Evolutionary conservation across 306 rosid species (phyloP).

Genomic region (Prosopis cineraria): DNA sequence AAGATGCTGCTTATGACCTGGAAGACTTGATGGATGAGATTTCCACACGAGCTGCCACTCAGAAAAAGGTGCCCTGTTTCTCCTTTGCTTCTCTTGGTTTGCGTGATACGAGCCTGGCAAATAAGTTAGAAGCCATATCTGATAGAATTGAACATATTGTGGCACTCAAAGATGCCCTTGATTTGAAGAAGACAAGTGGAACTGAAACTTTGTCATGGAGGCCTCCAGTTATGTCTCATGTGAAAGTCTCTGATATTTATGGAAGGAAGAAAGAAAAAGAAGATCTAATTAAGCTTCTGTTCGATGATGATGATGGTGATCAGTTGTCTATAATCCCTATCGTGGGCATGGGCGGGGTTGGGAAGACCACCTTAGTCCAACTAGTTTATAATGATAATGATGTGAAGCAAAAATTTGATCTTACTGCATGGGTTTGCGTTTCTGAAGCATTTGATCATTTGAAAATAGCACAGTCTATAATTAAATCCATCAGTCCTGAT

Average conservation of each 20-base stretch:
- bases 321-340: neutral
- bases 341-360: conserved; percentile 5
- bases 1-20: neutral
- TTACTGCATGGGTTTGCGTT: neutral
- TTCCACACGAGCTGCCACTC: neutral
- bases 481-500: neutral
- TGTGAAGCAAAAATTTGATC: conserved; percentile 7
- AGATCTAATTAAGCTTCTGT: neutral
- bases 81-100: neutral
- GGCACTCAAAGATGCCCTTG: neutral
- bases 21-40: neutral
- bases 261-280: conserved; percentile 10
- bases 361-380: conserved; percentile 6
- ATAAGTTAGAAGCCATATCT: neutral
- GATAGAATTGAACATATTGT: neutral
- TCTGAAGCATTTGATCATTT: neutral
- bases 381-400: neutral
- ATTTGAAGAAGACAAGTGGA: neutral
- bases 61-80: neutral
- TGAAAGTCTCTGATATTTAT: neutral
- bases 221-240: neutral
- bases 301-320: neutral
- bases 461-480: neutral
- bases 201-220: neutral
- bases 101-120: neutral